phyloP scores from a whole-genome alignment of 371 early-diverging fungal genomes.

The Apophysomyces variabilis region DNA sequence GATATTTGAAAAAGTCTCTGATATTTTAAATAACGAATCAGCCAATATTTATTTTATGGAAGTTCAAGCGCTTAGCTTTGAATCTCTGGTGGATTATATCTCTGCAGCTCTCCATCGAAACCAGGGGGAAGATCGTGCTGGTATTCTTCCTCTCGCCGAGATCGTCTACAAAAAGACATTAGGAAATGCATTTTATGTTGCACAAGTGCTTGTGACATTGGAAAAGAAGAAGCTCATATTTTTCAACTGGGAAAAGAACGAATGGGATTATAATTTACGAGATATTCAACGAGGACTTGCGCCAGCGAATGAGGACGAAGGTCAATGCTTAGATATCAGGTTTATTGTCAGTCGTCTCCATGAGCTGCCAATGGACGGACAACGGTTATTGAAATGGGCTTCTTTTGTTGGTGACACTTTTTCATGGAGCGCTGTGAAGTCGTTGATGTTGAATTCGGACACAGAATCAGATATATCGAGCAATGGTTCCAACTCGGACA shows the following conservation, averaged over 20 bases:
- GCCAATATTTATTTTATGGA: constrained; percentile 34
- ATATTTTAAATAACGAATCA: constrained; percentile 29
- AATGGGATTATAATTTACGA: constrained; percentile 45
- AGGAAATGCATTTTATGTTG: constrained; percentile 49
- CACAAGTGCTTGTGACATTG: constrained; percentile 40
- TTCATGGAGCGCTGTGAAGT: constrained; percentile 46
- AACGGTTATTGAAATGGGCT: constrained; percentile 44
- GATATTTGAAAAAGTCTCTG: constrained; percentile 19
- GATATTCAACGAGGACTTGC: constrained; percentile 37
- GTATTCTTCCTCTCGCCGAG: constrained; percentile 37
- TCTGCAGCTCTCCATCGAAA: constrained; percentile 42
- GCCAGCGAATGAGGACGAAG: constrained; percentile 18
- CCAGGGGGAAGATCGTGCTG: constrained; percentile 18
- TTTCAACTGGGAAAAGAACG: constrained; percentile 52
- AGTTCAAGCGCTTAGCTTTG: constrained; percentile 38
- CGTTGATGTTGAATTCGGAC: constrained; percentile 40
- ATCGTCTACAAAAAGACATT: constrained; percentile 39
- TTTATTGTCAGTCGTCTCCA: constrained; percentile 38
- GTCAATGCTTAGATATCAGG: constrained; percentile 37
- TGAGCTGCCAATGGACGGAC: constrained; percentile 43
- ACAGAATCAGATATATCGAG: constrained; percentile 38
- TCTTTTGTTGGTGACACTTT: constrained; percentile 52
- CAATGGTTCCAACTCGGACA: constrained; percentile 4
- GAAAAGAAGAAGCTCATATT: constrained; percentile 51
- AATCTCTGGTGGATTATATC: constrained; percentile 42